These are phyloP conservation scores for Tolypocladium inflatum DNA, from an alignment of 2,329 filamentous ascomycete species.

Conservation along the genomic window DNA sequence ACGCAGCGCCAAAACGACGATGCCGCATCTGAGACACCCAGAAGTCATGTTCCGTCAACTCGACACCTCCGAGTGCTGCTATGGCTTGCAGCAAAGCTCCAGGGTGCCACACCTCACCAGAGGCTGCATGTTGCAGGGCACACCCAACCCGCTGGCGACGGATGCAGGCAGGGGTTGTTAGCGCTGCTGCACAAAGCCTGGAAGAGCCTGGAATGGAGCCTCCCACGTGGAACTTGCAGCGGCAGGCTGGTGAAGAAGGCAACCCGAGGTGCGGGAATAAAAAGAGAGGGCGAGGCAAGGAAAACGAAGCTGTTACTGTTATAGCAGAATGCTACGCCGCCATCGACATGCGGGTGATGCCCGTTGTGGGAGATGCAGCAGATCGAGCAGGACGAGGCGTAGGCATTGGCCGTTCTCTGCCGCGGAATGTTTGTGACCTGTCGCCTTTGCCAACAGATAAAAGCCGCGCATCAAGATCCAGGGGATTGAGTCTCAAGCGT, in stretches of 20 bases:
- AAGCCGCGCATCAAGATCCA: neutral
- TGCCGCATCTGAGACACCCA: neutral
- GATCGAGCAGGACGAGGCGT: neutral
- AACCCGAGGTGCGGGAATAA: neutral
- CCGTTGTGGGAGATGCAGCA: neutral
- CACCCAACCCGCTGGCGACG: neutral
- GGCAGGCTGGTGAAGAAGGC: neutral
- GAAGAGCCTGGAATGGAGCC: constrained; percentile 5
- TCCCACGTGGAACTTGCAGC: constrained; percentile 23
- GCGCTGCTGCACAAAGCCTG: constrained; percentile 14
- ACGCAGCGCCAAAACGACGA: neutral
- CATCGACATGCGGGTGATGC: constrained; percentile 1
- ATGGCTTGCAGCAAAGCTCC: neutral
- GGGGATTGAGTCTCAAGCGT: neutral
- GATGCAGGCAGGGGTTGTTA: constrained; percentile 8
- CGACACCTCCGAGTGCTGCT: no score
- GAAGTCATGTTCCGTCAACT: neutral
- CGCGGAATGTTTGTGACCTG: neutral
- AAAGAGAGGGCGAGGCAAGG: neutral
- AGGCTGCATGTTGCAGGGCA: neutral
- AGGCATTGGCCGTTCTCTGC: neutral
- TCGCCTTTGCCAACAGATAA: neutral
- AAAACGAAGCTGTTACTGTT: neutral
- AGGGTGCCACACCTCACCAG: neutral
- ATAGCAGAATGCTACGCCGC: neutral